Percentiles rank a stretch among this genome's conserved stretches.
Evolutionary conservation across 768 basidiomycete genomes (phyloP).

Genomic region (Phlebiopsis flavidoalba): DNA sequence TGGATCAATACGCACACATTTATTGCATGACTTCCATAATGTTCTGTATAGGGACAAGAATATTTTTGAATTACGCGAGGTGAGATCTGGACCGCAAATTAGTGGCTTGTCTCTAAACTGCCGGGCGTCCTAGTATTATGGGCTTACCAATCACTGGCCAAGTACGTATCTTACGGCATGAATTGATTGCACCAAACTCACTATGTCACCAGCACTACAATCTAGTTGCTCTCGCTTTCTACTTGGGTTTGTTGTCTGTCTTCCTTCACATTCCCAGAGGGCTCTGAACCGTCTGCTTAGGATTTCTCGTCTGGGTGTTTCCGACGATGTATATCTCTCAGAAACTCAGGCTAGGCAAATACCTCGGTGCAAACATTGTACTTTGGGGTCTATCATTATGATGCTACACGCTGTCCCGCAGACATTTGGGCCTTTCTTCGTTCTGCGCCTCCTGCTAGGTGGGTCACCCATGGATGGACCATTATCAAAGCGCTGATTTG

Average conservation of each 20-base stretch:
- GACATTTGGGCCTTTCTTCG: constrained; percentile 59
- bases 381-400: constrained; percentile 54
- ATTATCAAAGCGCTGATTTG: background rate
- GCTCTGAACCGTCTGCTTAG: constrained; percentile 24
- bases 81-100: constrained; percentile 15
- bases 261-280: background rate
- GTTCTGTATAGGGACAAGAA: constrained; percentile 52
- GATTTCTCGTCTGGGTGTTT: constrained; percentile 59
- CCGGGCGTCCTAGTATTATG: constrained; percentile 43
- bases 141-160: constrained; percentile 60
- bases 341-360: constrained; percentile 54
- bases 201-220: constrained; percentile 44
- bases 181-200: constrained; percentile 41
- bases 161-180: constrained; percentile 37
- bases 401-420: constrained; percentile 55
- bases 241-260: constrained; percentile 37
- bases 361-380: constrained; percentile 55
- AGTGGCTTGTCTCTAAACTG: background rate
- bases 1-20: background rate
- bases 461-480: constrained; percentile 5
- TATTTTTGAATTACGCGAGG: constrained; percentile 65
- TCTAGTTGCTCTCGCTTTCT: constrained; percentile 59
- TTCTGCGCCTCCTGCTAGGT: constrained; percentile 56
- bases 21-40: background rate
- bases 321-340: constrained; percentile 66